Evolutionary conservation across 169 alveolate species (phyloP), one percentile per base, ranked within the genome.

Genomic region (Cryptosporidium sp.): DNA sequence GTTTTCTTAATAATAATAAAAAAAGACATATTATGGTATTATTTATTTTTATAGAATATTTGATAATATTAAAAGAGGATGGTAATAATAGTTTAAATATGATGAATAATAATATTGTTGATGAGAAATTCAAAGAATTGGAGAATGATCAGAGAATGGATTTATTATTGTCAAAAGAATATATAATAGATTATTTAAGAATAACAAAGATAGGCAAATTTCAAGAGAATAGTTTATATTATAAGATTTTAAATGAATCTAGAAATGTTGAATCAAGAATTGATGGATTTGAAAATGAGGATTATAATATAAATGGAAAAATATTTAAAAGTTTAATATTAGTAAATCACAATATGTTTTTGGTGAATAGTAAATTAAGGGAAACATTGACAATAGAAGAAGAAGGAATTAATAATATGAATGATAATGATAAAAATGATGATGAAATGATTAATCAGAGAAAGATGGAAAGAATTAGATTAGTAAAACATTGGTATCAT

Each of bases 401-500:
- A 59, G 69, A 21, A 4, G 3, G 8, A 51, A 21, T 0, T 51
- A 21, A 51, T 51, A 21, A 51, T 3, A 51, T 51, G 61, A 21
- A 51, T 51, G 61, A 21, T 18, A 7, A 21, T 51, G 26, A 55
- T n/a, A n/a, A n/a, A 7, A 55, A 55, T 21, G 35, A 21, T 7
- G 67, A 55, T 8, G 67, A 55, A 23, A 21, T 1, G 1, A 55
- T 6, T 2, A 55, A 26, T 8, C 6, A 1, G 4, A 55, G 67
- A 6, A 21, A 18, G 10, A 65, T 2, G 21, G 48, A 65, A 33
- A 31, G 50, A 29, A 33, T 65, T 37, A 73, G 35, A 41, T 62
- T 59, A 33, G 48, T 70, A 21, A 80, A 65, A 26, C 16, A 80
- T 21, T 80, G 89, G 89, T 80, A 80, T 45, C 89, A 80, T 18